Conservation (phyloP, 1,284 basidiomycete genomes). For the Tilletia caries region DNA sequence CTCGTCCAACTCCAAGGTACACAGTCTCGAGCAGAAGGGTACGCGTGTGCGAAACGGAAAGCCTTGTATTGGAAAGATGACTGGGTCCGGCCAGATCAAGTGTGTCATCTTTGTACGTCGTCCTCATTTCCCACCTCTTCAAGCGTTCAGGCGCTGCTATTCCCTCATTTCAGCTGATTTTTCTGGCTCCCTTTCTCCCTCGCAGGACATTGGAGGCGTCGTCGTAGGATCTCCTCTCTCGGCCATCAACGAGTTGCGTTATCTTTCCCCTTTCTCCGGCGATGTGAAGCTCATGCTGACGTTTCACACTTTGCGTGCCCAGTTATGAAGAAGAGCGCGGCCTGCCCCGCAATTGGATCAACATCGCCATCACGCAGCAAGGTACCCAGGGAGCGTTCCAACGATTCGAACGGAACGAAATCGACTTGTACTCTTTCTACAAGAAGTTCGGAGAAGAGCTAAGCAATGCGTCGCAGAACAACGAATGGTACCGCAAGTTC, state of each 20-base stretch:
- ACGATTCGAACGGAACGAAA: constrained; percentile 49
- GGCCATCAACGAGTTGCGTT: constrained; percentile 36
- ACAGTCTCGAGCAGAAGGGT: no score
- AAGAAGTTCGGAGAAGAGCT: constrained; percentile 44
- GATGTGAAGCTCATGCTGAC: no score
- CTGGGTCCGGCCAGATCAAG: constrained; percentile 1
- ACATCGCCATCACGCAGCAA: constrained; percentile 51
- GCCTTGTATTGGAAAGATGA: not conserved
- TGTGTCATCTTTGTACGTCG: constrained; percentile 6
- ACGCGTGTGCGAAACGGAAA: no score
- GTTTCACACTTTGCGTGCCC: no score
- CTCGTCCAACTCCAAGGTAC: no score
- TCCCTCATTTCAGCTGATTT: not conserved
- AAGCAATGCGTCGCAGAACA: constrained; percentile 38
- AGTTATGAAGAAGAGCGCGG: constrained; percentile 39
- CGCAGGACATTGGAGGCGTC: constrained; percentile 54
- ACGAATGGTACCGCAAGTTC: constrained; percentile 38
- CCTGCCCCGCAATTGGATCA: constrained; percentile 53
- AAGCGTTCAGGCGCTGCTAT: no score
- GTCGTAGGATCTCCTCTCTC: constrained; percentile 51
- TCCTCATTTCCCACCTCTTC: not conserved
- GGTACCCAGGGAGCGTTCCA: constrained; percentile 52
- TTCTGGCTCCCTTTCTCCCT: not conserved
- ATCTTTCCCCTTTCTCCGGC: not conserved
- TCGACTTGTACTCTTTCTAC: constrained; percentile 52